Base-by-base conservation (phyloP, 2,329 filamentous ascomycete species). In the Graphium sp. region DNA sequence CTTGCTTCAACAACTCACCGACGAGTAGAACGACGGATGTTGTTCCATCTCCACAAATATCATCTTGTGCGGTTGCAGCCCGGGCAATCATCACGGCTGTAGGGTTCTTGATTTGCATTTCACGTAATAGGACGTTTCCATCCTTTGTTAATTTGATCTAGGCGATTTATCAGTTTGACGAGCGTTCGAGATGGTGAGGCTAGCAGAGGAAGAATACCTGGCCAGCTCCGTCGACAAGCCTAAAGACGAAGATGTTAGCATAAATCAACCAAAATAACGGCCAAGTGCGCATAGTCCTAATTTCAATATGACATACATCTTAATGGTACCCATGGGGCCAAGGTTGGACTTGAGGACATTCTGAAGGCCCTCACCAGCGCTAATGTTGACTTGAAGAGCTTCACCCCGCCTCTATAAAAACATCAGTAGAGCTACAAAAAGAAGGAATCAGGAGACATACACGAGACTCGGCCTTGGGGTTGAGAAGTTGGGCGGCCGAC, bases 61-160 rank as follows among this genome's bases (percentile, higher is more conserved):
- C 89, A 53, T 98, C 89, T 53, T 98, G 87, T 40, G 89, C 89
- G 21, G 89, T 98, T 33, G 89, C 89, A 45, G 87, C 84, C 49
- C 72, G 60, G 32, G 71, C 72, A 51, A 77, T 77, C 71, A 77
- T 77, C 37, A 89, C 89, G 39, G 89, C 89, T 20, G 89, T 98
- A 17, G 89, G 89, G 55, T 95, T 95, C 60, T 94, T 87, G 50
- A 95, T 95, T 73, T 95, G 85, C 72, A 77, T 77, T 52, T 78
- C 73, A 44, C 73, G 62, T 38, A 77, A 56, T 16, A 77, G 62
- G 35, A 95, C 87, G 47, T 92, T 94, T 50, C 89, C 89, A 58
- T 98, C 89, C 57, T 98, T 98, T 43, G 89, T 98, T 51, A 98
- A 70, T 62, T 98, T 98, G 62, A 98, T 98, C 73, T 89, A 42